phyloP scores from a whole-genome alignment of 805 yeast species.

The Schwanniomyces pseudopolymorphus region DNA sequence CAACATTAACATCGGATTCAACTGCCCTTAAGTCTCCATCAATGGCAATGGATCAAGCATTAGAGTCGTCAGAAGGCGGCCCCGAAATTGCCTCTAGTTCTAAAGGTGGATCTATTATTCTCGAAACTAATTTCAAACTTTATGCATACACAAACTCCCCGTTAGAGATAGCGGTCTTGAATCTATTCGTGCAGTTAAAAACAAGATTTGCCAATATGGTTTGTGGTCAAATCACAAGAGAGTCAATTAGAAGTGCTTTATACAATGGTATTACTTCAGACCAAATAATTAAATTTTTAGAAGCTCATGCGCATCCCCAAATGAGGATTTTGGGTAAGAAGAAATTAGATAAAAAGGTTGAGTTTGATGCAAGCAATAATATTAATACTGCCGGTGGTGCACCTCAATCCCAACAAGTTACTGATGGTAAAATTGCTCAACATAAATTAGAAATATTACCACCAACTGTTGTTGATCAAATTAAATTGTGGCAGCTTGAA shows the following conservation, averaged over 20 bases:
- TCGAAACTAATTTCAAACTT: constrained; percentile 91
- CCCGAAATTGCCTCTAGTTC: constrained; percentile 18
- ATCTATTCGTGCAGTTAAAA: constrained; percentile 81
- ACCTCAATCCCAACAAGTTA: constrained; percentile 26
- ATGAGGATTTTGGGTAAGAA: constrained; percentile 77
- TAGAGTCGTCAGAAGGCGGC: constrained; percentile 22
- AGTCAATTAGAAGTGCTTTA: constrained; percentile 82
- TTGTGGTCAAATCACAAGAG: constrained; percentile 89
- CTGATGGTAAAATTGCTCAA: constrained; percentile 32
- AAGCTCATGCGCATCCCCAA: constrained; percentile 92
- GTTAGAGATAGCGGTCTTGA: constrained; percentile 87
- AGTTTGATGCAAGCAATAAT: constrained; percentile 54
- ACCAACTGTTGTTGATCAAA: constrained; percentile 96
- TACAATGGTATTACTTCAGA: constrained; percentile 91
- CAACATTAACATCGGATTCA: constrained; percentile 84
- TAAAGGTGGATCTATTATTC: constrained; percentile 67
- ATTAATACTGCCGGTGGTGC: constrained; percentile 46
- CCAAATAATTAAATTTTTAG: constrained; percentile 85
- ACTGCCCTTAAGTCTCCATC: constrained; percentile 71
- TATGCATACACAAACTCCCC: constrained; percentile 95
- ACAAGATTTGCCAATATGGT: constrained; percentile 90
- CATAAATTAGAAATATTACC: constrained; percentile 69
- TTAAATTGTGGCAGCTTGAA: constrained; percentile 94
- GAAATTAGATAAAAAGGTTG: constrained; percentile 62
- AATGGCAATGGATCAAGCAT: constrained; percentile 69